phyloP scores from a whole-genome alignment of 2,329 filamentous ascomycete genomes.

The Coniochaeta sp. region DNA sequence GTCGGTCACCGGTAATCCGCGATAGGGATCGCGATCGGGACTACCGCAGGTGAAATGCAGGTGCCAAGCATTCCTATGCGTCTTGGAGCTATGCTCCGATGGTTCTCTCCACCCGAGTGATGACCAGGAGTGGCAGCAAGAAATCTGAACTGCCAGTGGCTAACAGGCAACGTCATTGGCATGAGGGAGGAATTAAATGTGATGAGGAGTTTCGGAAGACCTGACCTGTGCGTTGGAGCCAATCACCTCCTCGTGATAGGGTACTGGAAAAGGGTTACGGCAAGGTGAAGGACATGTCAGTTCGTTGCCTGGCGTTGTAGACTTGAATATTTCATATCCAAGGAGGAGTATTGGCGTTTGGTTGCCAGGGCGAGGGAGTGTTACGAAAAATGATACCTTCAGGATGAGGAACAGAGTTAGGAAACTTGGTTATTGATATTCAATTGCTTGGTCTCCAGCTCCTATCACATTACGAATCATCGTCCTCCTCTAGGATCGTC shows the following conservation, averaged over 20 bases:
- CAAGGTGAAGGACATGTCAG: background rate
- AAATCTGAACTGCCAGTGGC: no score
- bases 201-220: no score
- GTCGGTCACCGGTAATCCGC: slow-evolving; percentile 30
- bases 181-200: no score
- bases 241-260: no score
- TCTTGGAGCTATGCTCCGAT: no score
- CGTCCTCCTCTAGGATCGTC: slow-evolving; percentile 67
- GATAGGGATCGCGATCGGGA: slow-evolving; percentile 36
- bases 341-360: background rate
- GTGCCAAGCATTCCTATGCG: background rate
- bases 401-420: background rate
- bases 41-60: slow-evolving; percentile 36
- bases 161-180: no score
- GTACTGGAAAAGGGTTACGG: no score
- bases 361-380: background rate
- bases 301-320: no score
- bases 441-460: background rate
- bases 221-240: no score
- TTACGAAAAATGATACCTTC: background rate
- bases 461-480: slow-evolving; percentile 38
- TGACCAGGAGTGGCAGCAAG: no score
- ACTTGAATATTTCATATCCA: background rate
- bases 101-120: no score
- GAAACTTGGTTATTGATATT: background rate